phyloP scores from a whole-genome alignment of 164 flowering plant genomes.

The Akebia trifoliata region DNA sequence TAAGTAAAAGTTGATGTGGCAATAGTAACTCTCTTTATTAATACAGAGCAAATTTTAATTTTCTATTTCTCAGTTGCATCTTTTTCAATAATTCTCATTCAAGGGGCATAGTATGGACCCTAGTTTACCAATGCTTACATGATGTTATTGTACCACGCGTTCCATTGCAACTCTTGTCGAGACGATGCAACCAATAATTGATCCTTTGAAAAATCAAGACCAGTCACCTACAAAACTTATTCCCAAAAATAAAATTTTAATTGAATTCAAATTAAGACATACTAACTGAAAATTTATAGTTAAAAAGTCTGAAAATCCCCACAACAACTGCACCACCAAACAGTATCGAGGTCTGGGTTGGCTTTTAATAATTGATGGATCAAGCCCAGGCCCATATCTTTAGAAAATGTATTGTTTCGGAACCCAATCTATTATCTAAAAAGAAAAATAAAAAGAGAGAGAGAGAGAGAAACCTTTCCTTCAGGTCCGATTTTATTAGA shows the following conservation, averaged over 20 bases:
- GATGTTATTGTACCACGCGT: slow-evolving; percentile 62
- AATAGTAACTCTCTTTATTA: too few relatives aligned
- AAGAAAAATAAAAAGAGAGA: not conserved
- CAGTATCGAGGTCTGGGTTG: not conserved
- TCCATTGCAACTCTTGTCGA: slow-evolving; percentile 44
- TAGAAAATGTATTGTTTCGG: too few relatives aligned
- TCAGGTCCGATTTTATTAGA: slow-evolving; percentile 73
- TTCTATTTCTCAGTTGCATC: too few relatives aligned
- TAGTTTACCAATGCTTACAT: slow-evolving; percentile 89
- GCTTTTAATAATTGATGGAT: too few relatives aligned
- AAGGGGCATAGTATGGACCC: too few relatives aligned
- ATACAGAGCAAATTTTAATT: too few relatives aligned
- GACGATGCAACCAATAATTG: slow-evolving; percentile 67
- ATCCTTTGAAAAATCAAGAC: slow-evolving; percentile 80
- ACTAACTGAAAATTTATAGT: too few relatives aligned
- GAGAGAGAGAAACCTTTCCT: slow-evolving; percentile 52
- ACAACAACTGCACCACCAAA: not conserved
- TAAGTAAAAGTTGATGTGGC: too few relatives aligned
- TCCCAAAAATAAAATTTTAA: not conserved
- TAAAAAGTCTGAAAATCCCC: not conserved
- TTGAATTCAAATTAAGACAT: too few relatives aligned
- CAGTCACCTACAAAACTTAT: slow-evolving; percentile 58
- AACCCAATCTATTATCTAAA: too few relatives aligned
- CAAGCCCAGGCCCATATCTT: too few relatives aligned
- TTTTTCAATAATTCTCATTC: too few relatives aligned